These are phyloP conservation scores for Fusarium sp. DNA, from an alignment of 2,329 filamentous ascomycete genomes.

Conservation along the genomic window DNA sequence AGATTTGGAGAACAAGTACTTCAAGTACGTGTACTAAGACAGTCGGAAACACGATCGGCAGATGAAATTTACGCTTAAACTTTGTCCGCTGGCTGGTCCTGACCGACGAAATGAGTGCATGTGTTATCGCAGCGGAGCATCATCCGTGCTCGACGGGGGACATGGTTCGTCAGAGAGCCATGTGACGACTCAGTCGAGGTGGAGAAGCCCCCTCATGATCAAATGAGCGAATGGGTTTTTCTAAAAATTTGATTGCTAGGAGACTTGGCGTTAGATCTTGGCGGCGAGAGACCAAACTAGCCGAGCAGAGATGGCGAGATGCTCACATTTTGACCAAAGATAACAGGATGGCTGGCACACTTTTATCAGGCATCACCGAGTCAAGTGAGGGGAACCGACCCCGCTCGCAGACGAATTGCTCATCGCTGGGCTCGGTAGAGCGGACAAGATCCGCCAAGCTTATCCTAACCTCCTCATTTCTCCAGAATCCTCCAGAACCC, in stretches of 20 bases:
- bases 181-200: neutral
- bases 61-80: neutral
- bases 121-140: neutral
- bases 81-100: neutral
- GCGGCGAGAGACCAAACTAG: neutral
- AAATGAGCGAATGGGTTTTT: neutral
- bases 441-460: neutral
- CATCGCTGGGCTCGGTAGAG: neutral
- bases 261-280: neutral
- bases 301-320: neutral
- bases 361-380: neutral
- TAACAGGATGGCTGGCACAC: neutral
- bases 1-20: slow-evolving; percentile 30
- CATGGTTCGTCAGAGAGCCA: neutral
- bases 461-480: slow-evolving; percentile 1
- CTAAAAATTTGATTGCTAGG: neutral
- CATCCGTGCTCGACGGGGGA: neutral
- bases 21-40: slow-evolving; percentile 29
- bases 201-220: neutral
- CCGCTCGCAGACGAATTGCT: neutral
- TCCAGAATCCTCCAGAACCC: neutral
- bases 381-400: neutral
- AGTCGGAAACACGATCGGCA: neutral
- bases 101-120: neutral
- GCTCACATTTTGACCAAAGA: neutral